Conservation (phyloP, 352 stramenopile genomes). For the Phytophthora ohioensis region DNA sequence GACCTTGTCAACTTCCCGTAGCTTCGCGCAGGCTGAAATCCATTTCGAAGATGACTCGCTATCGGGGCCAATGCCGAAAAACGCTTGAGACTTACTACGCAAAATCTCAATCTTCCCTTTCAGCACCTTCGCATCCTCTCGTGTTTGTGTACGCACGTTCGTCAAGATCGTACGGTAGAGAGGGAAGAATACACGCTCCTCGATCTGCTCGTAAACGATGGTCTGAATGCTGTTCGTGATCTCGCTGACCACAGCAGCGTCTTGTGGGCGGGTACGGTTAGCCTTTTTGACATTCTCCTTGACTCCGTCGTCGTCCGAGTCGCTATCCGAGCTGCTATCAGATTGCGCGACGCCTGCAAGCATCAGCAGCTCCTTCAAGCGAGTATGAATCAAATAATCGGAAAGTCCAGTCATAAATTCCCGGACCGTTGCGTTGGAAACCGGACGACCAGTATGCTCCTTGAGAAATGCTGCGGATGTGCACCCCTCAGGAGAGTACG, state of each 20-base stretch:
- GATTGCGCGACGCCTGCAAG: constrained; percentile 60
- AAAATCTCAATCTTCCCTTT: constrained; percentile 87
- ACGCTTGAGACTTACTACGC: constrained; percentile 78
- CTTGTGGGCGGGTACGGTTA: constrained; percentile 12
- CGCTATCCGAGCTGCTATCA: constrained; percentile 37
- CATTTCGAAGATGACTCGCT: constrained; percentile 73
- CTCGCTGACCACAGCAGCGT: constrained; percentile 47
- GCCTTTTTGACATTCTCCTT: constrained; percentile 23
- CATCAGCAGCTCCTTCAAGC: constrained; percentile 78
- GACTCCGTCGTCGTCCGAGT: constrained; percentile 40
- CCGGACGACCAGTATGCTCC: constrained; percentile 55
- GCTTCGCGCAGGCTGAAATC: constrained; percentile 60
- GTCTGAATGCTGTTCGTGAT: constrained; percentile 71
- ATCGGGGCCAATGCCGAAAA: constrained; percentile 83
- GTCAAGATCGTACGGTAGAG: constrained; percentile 76
- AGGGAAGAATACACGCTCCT: constrained; percentile 86
- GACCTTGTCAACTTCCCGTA: constrained; percentile 82
- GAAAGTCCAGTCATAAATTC: constrained; percentile 84
- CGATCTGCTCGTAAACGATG: constrained; percentile 86
- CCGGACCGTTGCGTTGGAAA: constrained; percentile 63
- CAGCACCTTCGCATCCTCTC: constrained; percentile 76
- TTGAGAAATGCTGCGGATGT: constrained; percentile 80
- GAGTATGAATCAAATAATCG: constrained; percentile 85
- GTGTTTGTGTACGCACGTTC: constrained; percentile 66
- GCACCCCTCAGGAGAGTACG: constrained; percentile 85